Evolutionary conservation across 257 asterid species (phyloP), one percentile per base, ranked within the genome.

Genomic region (Jasminum sambac): DNA sequence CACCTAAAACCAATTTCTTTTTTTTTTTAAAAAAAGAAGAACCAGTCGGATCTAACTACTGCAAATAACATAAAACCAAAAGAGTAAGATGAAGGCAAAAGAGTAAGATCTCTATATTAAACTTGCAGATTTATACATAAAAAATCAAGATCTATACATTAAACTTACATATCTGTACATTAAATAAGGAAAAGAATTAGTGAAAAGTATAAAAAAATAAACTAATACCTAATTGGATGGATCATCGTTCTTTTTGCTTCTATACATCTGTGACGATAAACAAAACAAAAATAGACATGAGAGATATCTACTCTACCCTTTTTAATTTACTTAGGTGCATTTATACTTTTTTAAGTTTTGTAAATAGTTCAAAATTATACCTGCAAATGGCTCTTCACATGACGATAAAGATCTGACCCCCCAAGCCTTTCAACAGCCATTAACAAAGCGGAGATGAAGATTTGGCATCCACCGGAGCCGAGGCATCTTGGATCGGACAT

Each of bases 301-400:
- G 8, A 2, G 30, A 23, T 23, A 10, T 52, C 9, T 52, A 52
- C 19, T 52, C 6, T n/a, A 52, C 21, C 2, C 19, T 14, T n/a
- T 8, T 48, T 30, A 30, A 1, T 1, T 30, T 1, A n/a, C n/a
- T n/a, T n/a, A n/a, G n/a, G 2, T 17, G 1, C 61, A 23, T 6
- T 46, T 46, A 13, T 46, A 5, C 1, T 46, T 46, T 46, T 6
- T 16, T 30, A 1, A 30, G 2, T 30, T 30, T 30, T 30, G 4
- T 30, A 30, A 30, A 30, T 30, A 30, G 36, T n/a, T 30, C 1
- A 30, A 30, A 30, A 30, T 48, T 43, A 36, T 52, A 87, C 96
- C 95, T 91, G 96, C 86, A 91, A 84, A 80, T 91, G 97, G 82
- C 97, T 91, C 88, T 91, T 91, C 76, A 91, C 96, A 82, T 91